These are phyloP conservation scores for Citrullus amarus DNA, from an alignment of 306 rosid genomes.

Conservation along the genomic window DNA sequence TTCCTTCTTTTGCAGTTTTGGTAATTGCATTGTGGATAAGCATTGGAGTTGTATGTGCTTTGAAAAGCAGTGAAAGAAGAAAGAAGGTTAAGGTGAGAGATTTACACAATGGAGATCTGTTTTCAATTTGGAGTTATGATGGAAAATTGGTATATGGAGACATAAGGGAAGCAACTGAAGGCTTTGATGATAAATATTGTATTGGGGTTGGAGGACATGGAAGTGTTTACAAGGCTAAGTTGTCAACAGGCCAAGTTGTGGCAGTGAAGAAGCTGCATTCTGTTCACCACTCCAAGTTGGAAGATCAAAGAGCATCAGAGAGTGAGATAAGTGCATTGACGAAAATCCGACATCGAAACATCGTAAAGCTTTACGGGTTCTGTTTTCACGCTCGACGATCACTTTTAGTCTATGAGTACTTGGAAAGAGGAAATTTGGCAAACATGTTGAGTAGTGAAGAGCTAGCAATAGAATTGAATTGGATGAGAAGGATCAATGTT, in stretches of 20 bases:
- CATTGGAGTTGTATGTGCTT: background rate
- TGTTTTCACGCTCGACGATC: constrained; percentile 1
- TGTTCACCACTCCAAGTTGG: background rate
- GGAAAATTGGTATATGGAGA: constrained; percentile 4
- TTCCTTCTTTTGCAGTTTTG: constrained; percentile 1
- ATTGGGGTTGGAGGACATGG: constrained; percentile 14
- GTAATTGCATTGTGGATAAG: background rate
- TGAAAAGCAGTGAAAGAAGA: background rate
- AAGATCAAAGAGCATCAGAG: background rate
- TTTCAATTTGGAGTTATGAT: constrained; percentile 13
- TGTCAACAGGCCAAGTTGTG: constrained; percentile 10
- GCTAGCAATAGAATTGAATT: constrained; percentile 1
- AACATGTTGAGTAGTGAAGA: background rate
- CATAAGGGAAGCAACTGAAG: constrained; percentile 13
- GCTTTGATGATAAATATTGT: constrained; percentile 7
- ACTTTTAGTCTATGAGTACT: constrained; percentile 10
- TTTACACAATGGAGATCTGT: background rate
- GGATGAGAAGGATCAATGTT: constrained; percentile 8
- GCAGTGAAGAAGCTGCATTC: constrained; percentile 16
- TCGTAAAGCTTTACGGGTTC: constrained; percentile 12
- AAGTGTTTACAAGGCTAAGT: constrained; percentile 9
- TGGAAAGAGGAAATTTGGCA: constrained; percentile 13
- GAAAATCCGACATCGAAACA: constrained; percentile 11
- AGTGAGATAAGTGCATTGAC: constrained; percentile 1
- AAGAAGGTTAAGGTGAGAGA: background rate